These are phyloP conservation scores for Apiospora pterosperma DNA, from an alignment of 2,329 filamentous ascomycete genomes.

Conservation along the genomic window DNA sequence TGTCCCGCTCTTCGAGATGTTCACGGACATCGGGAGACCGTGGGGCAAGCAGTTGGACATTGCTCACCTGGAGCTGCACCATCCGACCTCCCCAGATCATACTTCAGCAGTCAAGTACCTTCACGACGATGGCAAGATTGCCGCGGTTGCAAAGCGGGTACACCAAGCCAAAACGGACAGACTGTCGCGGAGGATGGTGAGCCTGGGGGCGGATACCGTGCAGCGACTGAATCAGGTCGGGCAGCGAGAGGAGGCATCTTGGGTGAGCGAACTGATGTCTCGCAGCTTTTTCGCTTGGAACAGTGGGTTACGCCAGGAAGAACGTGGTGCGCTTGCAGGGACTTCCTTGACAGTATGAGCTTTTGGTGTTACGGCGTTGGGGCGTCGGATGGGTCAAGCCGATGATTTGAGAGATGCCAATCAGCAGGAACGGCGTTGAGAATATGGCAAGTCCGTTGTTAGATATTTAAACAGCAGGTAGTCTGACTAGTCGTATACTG, in stretches of 20 bases:
- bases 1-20: conserved; percentile 47
- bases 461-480: too few species aligned
- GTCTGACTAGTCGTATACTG: too few species aligned
- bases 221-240: conserved; percentile 7
- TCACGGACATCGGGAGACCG: conserved; percentile 43
- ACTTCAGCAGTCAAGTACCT: conserved; percentile 46
- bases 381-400: background rate
- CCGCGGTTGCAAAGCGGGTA: background rate
- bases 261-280: conserved; percentile 11
- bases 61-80: conserved; percentile 53
- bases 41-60: conserved; percentile 40
- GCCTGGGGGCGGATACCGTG: conserved; percentile 9
- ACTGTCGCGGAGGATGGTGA: conserved; percentile 7
- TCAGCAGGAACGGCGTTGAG: background rate
- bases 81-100: conserved; percentile 48
- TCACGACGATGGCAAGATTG: conserved; percentile 10
- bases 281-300: conserved; percentile 12
- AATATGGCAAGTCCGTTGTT: background rate
- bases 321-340: background rate
- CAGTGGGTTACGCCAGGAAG: background rate
- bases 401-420: background rate
- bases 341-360: background rate
- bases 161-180: background rate
- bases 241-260: conserved; percentile 9
- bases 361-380: background rate